phyloP scores from a whole-genome alignment of 1,284 basidiomycete genomes.

The Vanrija sp. region DNA sequence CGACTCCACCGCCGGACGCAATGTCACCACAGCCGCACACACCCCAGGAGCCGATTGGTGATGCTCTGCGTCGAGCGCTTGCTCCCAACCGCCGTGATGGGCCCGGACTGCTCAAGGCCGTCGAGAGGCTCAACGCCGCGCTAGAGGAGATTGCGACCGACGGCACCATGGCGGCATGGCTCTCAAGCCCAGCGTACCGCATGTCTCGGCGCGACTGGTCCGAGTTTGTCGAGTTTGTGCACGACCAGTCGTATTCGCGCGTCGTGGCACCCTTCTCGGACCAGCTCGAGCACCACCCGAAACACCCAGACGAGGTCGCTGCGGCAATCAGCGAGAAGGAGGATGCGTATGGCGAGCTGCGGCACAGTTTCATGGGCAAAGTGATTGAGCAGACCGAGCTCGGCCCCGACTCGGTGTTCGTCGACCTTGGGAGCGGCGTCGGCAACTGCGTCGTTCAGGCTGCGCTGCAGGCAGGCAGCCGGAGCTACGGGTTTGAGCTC shows the following conservation, averaged over 20 bases:
- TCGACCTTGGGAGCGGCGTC: constrained; percentile 58
- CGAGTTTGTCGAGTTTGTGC: constrained; percentile 46
- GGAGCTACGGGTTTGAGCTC: constrained; percentile 54
- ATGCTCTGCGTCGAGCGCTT: constrained; percentile 53
- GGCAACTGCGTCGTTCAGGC: constrained; percentile 57
- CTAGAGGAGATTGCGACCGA: constrained; percentile 46
- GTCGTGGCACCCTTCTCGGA: constrained; percentile 53
- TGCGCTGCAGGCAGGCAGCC: constrained; percentile 54
- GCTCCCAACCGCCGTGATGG: constrained; percentile 52
- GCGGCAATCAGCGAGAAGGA: constrained; percentile 42
- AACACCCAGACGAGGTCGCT: constrained; percentile 43
- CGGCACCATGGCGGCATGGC: constrained; percentile 36
- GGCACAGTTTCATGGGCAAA: constrained; percentile 46
- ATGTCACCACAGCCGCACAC: constrained; percentile 11
- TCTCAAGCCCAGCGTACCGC: constrained; percentile 21
- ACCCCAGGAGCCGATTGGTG: constrained; percentile 49
- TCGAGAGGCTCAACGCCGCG: constrained; percentile 53
- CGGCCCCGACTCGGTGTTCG: constrained; percentile 40
- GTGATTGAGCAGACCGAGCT: constrained; percentile 44
- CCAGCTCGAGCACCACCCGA: constrained; percentile 48
- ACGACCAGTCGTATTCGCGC: constrained; percentile 56
- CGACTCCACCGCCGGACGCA: constrained; percentile 24
- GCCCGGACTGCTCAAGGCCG: constrained; percentile 50
- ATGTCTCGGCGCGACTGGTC: constrained; percentile 49
- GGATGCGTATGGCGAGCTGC: constrained; percentile 47